These are phyloP conservation scores for Lagerstroemia speciosa DNA, from an alignment of 345 rosid genomes.

Conservation along the genomic window DNA sequence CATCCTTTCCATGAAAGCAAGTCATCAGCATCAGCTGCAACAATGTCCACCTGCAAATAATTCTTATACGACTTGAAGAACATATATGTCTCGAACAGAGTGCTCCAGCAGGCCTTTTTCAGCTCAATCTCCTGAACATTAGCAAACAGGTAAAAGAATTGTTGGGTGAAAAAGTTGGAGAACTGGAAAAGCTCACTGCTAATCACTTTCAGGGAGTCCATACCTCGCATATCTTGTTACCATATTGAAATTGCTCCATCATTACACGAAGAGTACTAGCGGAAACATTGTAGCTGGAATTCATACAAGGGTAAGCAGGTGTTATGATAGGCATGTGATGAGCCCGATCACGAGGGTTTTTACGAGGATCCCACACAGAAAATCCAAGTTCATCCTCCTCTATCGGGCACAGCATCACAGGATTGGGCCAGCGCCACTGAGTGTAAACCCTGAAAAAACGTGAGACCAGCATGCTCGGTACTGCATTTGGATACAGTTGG, in stretches of 20 bases:
- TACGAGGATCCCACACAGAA: constrained; percentile 70
- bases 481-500: constrained; percentile 63
- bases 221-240: constrained; percentile 60
- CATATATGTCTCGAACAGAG: constrained; percentile 51
- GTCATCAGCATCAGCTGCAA: constrained; percentile 51
- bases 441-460: constrained; percentile 66
- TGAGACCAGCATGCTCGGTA: constrained; percentile 61
- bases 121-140: constrained; percentile 46
- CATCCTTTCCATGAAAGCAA: constrained; percentile 69
- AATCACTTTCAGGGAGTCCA: constrained; percentile 8
- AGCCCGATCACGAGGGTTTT: constrained; percentile 49
- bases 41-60: constrained; percentile 57
- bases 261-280: constrained; percentile 54
- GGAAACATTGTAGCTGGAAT: constrained; percentile 73
- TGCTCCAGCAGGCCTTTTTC: constrained; percentile 45
- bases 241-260: constrained; percentile 61
- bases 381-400: constrained; percentile 58
- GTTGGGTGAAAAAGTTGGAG: not conserved
- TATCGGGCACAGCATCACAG: constrained; percentile 65
- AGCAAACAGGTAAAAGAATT: constrained; percentile 1
- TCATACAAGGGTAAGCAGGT: constrained; percentile 73
- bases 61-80: constrained; percentile 65
- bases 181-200: not conserved
- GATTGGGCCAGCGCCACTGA: constrained; percentile 73
- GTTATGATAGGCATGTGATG: constrained; percentile 73